Evolutionary conservation across 352 stramenopile species (phyloP), one percentile per base, ranked within the genome.

Genomic region (Phytophthora palmivora): DNA sequence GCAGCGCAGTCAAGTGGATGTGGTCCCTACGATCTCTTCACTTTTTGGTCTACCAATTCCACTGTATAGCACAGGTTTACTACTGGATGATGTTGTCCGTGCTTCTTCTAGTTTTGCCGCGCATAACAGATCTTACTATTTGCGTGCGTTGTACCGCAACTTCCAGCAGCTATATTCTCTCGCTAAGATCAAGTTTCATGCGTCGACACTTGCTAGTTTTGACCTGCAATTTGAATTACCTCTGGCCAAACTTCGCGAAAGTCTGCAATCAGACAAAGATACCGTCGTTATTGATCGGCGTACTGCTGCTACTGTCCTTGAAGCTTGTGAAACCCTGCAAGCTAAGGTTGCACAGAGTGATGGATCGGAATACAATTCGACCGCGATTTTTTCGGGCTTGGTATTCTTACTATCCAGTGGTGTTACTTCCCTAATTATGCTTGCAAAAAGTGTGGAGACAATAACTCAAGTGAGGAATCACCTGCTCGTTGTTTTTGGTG

Each of bases 11-110:
- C 89, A 97, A 52, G 84, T 96, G 16, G 89, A 97, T 48, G 53
- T 97, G 4, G 89, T 95, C 15, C 86, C 86, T n/a, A 96, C 87
- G 4, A 80, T 96, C 37, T 82, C 84, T 4, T 57, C 81, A 5
- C 61, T 96, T 0, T 91, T 95, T 49, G 82, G 82, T 10, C 54
- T 96, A 5, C 65, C 44, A 0, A 94, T 96, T 28, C 88, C 88
- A 1, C 15, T 64, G 0, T 76, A 81, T 37, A 95, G 79, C 44
- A 94, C 81, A 0, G 88, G 88, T 0, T 46, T 84, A 10, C n/a
- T 94, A 12, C 64, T 96, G 3, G 59, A 85, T 19, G 77, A 89
- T 43, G 76, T 91, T 19, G 57, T 94, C 0, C 56, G 57, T 18
- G 70, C 72, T 22, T 78, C 76, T 14, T 62, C 53, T 19, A 16